Evolutionary conservation across 768 basidiomycete species (phyloP).

Genomic region (Russula vinacea): DNA sequence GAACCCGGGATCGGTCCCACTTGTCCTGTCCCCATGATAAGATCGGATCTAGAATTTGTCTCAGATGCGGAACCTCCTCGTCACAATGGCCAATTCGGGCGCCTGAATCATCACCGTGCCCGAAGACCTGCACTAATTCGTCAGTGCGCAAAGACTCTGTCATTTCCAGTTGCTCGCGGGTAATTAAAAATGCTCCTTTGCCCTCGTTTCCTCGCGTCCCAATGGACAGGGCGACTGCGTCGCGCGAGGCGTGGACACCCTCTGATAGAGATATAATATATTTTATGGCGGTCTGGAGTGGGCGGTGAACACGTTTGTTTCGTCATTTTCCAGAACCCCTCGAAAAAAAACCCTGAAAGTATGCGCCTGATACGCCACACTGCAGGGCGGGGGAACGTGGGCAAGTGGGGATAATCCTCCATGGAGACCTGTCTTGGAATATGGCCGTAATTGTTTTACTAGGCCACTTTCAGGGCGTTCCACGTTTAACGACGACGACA

Average conservation of each 20-base stretch:
- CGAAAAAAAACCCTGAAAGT: not conserved
- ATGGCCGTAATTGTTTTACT: conserved; percentile 2
- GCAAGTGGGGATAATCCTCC: not conserved
- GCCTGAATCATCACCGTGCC: conserved; percentile 1
- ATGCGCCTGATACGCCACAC: conserved; percentile 16
- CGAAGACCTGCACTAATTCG: not conserved
- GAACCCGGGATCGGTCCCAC: not conserved
- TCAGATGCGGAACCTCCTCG: conserved; percentile 14
- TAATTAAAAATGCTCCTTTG: not conserved
- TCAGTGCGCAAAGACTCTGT: not conserved
- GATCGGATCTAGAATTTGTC: conserved; percentile 17
- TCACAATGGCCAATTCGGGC: not conserved
- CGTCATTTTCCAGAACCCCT: conserved; percentile 24
- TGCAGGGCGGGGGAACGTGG: not conserved
- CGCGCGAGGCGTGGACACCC: not conserved
- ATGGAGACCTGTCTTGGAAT: not conserved
- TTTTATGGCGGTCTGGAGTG: not conserved
- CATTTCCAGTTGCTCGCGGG: not conserved
- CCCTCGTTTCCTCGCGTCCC: not conserved
- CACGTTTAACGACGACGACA: conserved; percentile 23
- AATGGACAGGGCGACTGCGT: not conserved
- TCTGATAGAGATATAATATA: not conserved
- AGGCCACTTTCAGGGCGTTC: conserved; percentile 5
- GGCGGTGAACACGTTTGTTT: conserved; percentile 12
- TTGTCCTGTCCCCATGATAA: conserved; percentile 13